Percentiles rank a stretch among this genome's conserved stretches.
Conservation (phyloP, 768 basidiomycete genomes). For the Cystobasidiopsis lactophilus region DNA sequence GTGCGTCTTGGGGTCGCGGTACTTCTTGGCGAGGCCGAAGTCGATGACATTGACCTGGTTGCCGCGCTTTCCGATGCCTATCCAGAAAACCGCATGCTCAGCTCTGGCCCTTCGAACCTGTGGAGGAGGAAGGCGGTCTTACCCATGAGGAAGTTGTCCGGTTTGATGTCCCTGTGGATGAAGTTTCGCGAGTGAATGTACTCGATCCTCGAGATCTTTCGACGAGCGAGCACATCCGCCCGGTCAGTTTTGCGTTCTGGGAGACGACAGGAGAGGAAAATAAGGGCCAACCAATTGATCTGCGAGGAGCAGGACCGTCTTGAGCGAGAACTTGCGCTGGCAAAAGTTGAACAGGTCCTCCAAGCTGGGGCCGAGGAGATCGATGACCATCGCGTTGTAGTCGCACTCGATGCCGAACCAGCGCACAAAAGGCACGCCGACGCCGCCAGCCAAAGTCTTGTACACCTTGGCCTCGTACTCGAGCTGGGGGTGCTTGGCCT, state of each 20-base stretch:
- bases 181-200: slow-evolving; percentile 90
- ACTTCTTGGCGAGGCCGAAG: slow-evolving; percentile 98
- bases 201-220: slow-evolving; percentile 76
- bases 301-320: slow-evolving; percentile 77
- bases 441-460: slow-evolving; percentile 97
- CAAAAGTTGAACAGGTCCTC: slow-evolving; percentile 32
- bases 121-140: no score
- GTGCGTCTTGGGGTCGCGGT: slow-evolving; percentile 98
- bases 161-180: slow-evolving; percentile 92
- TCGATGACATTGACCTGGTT: slow-evolving; percentile 96
- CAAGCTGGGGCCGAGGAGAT: slow-evolving; percentile 59
- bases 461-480: slow-evolving; percentile 66
- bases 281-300: slow-evolving; percentile 62
- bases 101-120: no score
- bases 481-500: slow-evolving; percentile 99
- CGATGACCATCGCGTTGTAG: slow-evolving; percentile 98
- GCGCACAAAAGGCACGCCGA: slow-evolving; percentile 92
- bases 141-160: slow-evolving; percentile 98
- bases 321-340: slow-evolving; percentile 77
- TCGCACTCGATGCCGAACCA: slow-evolving; percentile 65
- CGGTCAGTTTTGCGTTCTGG: not conserved
- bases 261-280: not conserved
- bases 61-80: slow-evolving; percentile 91
- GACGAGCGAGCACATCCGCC: not conserved
- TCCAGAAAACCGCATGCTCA: no score